A percentile compares a stretch with the other conserved stretches of the same genome.
These are phyloP conservation scores for Mollisia scopiformis DNA, from an alignment of 2,329 filamentous ascomycete species.

Conservation along the genomic window DNA sequence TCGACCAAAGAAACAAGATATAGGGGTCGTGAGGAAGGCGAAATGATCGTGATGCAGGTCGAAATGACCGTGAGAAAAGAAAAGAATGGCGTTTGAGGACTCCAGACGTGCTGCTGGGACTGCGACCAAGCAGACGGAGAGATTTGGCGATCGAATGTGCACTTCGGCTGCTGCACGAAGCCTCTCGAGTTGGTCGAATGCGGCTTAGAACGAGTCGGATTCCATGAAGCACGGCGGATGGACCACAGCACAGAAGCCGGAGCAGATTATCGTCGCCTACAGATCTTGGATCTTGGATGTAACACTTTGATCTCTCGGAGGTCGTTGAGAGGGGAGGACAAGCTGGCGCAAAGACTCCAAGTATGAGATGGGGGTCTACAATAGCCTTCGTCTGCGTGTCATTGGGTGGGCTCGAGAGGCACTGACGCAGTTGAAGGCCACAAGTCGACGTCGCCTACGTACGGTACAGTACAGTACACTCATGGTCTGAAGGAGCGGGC, in stretches of 20 bases:
- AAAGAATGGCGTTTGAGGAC: slow-evolving; percentile 10
- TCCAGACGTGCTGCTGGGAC: slow-evolving; percentile 6
- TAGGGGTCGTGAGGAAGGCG: slow-evolving; percentile 1
- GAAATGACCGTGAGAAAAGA: slow-evolving; percentile 4
- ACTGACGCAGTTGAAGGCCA: not conserved
- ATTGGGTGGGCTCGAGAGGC: not conserved
- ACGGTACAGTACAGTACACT: too few species aligned
- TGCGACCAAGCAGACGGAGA: slow-evolving; percentile 3
- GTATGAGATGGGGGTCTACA: not conserved
- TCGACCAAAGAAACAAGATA: not conserved
- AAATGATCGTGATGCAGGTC: slow-evolving; percentile 16
- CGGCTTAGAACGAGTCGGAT: not conserved
- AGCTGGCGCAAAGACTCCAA: slow-evolving; percentile 8
- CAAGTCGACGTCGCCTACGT: too few species aligned
- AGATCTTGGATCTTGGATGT: not conserved
- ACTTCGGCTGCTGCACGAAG: slow-evolving; percentile 24
- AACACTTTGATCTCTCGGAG: slow-evolving; percentile 6
- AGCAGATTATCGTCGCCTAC: not conserved
- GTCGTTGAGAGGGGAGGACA: not conserved
- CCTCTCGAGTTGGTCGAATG: slow-evolving; percentile 9
- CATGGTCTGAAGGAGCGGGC: too few species aligned
- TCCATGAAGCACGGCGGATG: not conserved
- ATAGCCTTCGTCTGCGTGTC: too few species aligned
- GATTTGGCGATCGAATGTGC: slow-evolving; percentile 14
- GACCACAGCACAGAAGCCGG: not conserved